Evolutionary conservation across 2,329 filamentous ascomycete genomes (phyloP).

Genomic region (Sphaerulina musiva): DNA sequence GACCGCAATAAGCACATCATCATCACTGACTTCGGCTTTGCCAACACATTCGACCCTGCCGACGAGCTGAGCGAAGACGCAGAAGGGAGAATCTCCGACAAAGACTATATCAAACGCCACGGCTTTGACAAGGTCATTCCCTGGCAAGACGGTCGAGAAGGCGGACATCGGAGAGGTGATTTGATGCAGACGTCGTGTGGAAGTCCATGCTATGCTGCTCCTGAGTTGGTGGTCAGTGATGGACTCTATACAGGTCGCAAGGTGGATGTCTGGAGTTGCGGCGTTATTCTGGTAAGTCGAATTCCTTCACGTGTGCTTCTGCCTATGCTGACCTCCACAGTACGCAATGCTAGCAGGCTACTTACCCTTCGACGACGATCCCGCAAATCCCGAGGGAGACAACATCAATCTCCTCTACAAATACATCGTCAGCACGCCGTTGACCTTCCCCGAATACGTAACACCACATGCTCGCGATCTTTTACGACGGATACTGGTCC

Average conservation of each 20-base stretch:
- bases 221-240: conserved; percentile 94
- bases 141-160: conserved; percentile 48
- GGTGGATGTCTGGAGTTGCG: conserved; percentile 98
- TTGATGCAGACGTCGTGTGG: conserved; percentile 99
- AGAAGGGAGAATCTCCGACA: conserved; percentile 77
- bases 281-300: conserved; percentile 82
- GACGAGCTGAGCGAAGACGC: conserved; percentile 88
- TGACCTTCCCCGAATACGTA: conserved; percentile 98
- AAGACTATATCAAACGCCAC: conserved; percentile 78
- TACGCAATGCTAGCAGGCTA: conserved; percentile 99
- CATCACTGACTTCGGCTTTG: conserved; percentile 98
- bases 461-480: conserved; percentile 93
- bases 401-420: conserved; percentile 99
- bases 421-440: conserved; percentile 93
- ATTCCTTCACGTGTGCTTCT: neutral
- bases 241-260: conserved; percentile 95
- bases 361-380: conserved; percentile 94
- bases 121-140: conserved; percentile 73
- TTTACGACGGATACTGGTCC: conserved; percentile 84
- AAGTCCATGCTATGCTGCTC: conserved; percentile 94
- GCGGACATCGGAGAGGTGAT: conserved; percentile 67
- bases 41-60: conserved; percentile 86
- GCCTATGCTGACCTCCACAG: conserved; percentile 43
- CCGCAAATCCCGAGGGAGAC: conserved; percentile 94
- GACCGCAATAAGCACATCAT: conserved; percentile 98